A percentile compares a stretch with the other conserved stretches of the same genome.
Conservation (phyloP, 208 protist species). For the Acanthamoeba sp. region DNA sequence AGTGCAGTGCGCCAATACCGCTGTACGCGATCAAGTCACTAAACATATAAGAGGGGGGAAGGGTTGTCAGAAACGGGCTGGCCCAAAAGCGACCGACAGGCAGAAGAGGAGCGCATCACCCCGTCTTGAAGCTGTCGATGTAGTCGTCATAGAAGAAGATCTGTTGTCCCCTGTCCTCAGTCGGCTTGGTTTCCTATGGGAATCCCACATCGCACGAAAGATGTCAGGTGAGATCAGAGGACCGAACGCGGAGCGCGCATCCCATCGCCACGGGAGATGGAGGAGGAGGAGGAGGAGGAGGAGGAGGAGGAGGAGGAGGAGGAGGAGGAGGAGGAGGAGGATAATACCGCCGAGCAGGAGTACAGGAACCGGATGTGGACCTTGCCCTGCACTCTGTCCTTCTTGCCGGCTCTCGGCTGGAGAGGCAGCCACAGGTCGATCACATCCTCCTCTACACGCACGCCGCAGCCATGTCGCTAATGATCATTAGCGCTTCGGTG, state of each 20-base stretch:
- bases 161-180: slow-evolving; percentile 8
- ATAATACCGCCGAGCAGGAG: slow-evolving; percentile 13
- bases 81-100: neutral
- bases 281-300: neutral
- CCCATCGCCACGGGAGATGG: too few relatives aligned
- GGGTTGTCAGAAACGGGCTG: neutral
- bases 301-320: neutral
- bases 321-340: neutral
- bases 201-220: neutral
- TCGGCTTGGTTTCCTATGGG: slow-evolving; percentile 32
- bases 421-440: slow-evolving; percentile 45
- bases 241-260: too few relatives aligned
- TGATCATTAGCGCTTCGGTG: too few relatives aligned
- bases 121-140: slow-evolving; percentile 61
- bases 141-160: slow-evolving; percentile 67
- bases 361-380: slow-evolving; percentile 42
- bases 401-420: slow-evolving; percentile 20
- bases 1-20: slow-evolving; percentile 30
- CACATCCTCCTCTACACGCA: slow-evolving; percentile 49
- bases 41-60: neutral
- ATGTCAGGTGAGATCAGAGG: too few relatives aligned
- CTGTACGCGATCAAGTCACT: slow-evolving; percentile 4
- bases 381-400: slow-evolving; percentile 50
- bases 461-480: too few relatives aligned
- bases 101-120: neutral